phyloP scores from a whole-genome alignment of 139 green algal genomes.

The Tetradesmus obliquus region DNA sequence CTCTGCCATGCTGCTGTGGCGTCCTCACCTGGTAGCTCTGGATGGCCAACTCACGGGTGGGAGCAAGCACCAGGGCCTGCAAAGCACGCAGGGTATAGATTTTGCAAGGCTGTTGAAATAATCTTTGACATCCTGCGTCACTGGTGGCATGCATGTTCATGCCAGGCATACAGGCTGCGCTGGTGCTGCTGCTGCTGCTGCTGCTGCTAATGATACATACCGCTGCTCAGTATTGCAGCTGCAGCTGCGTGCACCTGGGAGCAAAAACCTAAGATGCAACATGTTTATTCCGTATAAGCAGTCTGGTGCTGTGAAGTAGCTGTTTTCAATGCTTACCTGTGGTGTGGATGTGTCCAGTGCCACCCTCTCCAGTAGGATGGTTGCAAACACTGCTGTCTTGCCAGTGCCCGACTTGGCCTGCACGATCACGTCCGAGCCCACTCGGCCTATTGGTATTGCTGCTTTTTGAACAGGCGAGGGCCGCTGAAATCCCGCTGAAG shows the following conservation, averaged over 20 bases:
- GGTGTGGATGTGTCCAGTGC: conserved; percentile 45
- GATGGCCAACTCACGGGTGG: conserved; percentile 87
- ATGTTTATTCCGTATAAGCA: too few relatives aligned
- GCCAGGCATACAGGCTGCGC: too few relatives aligned
- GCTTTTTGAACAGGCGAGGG: conserved; percentile 83
- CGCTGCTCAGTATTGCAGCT: too few relatives aligned
- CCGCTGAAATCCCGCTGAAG: conserved; percentile 64
- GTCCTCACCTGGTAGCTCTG: conserved; percentile 66
- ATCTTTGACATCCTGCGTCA: too few relatives aligned
- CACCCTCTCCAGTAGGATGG: conserved; percentile 66
- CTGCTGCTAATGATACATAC: too few relatives aligned
- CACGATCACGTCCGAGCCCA: conserved; percentile 85
- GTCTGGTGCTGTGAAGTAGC: neutral
- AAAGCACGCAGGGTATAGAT: neutral
- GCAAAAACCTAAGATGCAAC: too few relatives aligned
- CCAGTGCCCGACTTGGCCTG: conserved; percentile 91
- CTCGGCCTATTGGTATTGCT: conserved; percentile 78
- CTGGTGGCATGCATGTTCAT: too few relatives aligned
- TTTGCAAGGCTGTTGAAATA: too few relatives aligned
- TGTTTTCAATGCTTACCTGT: conserved; percentile 59
- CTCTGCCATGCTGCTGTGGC: neutral
- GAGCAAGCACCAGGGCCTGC: conserved; percentile 84
- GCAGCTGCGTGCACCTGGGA: too few relatives aligned
- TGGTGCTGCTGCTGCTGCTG: too few relatives aligned
- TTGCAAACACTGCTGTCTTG: conserved; percentile 86